A percentile compares a stretch with the other conserved stretches of the same genome.
Conservation (phyloP, 2,329 filamentous ascomycete genomes). For the Trichoderma atroviride region DNA sequence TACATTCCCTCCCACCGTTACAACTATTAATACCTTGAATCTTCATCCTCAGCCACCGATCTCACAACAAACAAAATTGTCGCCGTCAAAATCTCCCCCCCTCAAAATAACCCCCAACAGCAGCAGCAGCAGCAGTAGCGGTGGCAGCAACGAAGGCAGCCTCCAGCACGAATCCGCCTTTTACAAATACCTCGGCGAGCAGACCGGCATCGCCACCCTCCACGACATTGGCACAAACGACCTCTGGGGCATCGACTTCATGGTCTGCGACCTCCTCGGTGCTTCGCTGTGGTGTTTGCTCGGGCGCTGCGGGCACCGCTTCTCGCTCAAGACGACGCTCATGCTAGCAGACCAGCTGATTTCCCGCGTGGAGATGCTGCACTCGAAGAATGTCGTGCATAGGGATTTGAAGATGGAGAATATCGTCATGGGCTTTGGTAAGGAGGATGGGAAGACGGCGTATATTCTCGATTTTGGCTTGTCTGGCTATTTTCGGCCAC, state of each 20-base stretch:
- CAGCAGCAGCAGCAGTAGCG: neutral
- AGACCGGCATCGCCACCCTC: constrained; percentile 32
- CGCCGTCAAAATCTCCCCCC: constrained; percentile 37
- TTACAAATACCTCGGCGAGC: constrained; percentile 27
- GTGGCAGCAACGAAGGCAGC: neutral
- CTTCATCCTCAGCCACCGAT: constrained; percentile 29
- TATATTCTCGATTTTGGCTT: constrained; percentile 32
- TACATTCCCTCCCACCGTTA: neutral
- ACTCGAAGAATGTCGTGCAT: constrained; percentile 29
- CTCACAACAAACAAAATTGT: constrained; percentile 37
- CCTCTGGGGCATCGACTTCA: constrained; percentile 30
- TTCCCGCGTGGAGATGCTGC: constrained; percentile 29
- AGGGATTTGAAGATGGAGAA: constrained; percentile 34
- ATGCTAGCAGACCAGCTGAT: constrained; percentile 32
- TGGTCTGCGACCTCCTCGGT: constrained; percentile 45
- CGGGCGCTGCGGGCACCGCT: constrained; percentile 29
- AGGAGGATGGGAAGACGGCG: constrained; percentile 28
- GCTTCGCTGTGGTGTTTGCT: constrained; percentile 70
- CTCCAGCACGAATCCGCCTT: constrained; percentile 30
- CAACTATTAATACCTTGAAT: neutral
- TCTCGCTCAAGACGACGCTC: constrained; percentile 34
- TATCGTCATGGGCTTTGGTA: constrained; percentile 32
- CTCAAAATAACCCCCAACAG: neutral
- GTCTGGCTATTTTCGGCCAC: constrained; percentile 18
- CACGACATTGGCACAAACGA: constrained; percentile 28